Evolutionary conservation across 129 eudicot species (phyloP), one percentile per base, ranked within the genome.

Genomic region (Scalesia atractyloides): DNA sequence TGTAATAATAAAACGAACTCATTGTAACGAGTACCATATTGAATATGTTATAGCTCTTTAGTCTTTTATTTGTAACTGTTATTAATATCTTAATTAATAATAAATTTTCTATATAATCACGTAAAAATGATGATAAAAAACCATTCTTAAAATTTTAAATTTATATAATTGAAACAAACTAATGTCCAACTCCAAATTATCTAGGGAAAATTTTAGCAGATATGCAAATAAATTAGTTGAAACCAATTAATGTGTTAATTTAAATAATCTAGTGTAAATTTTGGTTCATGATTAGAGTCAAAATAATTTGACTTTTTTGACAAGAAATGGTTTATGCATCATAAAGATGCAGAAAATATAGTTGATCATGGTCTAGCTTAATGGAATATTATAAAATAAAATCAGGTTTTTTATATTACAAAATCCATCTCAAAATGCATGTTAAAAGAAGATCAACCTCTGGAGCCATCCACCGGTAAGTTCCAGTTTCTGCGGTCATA

Each of bases 401-500:
- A 62, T 61, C 41, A 10, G 14, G 41, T 17, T 34, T 63, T 30
- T 50, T 48, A 53, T 4, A 33, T 67, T 30, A 3, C 43, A 30
- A 22, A 75, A 62, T 8, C 26, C 48, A 14, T 20, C 70, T 50
- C 2, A 49, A 30, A 61, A 7, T 10, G 33, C n/a, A 53, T 43
- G 13, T 34, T 62, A 36, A 51, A 47, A 17, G 37, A 24, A 13
- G 53, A 70, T 77, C 36, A 73, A 86, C 90, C 85, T 86, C 90
- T 58, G 90, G 90, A 73, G 90, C 90, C 90, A 86, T 86, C 89
- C 89, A 85, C 64, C 89, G 86, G 58, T 85, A 85, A 18, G 89
- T 85, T 72, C 89, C 89, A 11, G 90, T 86, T 76, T 86, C 90
- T 72, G 90, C 90, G 44, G 90, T 86, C 90, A 86, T 86, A 43